These are phyloP conservation scores for Bipolaris zeicola DNA, from an alignment of 2,329 filamentous ascomycete genomes.

Conservation along the genomic window DNA sequence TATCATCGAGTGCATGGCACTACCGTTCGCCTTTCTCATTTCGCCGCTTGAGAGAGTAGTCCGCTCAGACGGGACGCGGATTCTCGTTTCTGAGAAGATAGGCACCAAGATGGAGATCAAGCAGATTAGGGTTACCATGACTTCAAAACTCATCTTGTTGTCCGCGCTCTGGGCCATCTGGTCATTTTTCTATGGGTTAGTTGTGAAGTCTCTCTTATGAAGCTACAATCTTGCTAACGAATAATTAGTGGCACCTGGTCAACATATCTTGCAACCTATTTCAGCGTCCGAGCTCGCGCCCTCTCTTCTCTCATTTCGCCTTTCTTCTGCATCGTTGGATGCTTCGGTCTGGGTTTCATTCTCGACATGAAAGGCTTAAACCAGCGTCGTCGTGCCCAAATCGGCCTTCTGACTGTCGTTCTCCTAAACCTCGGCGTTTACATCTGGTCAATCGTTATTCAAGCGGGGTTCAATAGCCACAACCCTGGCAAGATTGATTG, in stretches of 20 bases:
- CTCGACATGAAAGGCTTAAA: slow-evolving; percentile 69
- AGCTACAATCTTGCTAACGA: not conserved
- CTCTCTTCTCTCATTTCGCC: slow-evolving; percentile 55
- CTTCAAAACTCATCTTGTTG: slow-evolving; percentile 49
- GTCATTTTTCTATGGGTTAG: slow-evolving; percentile 53
- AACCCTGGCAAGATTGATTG: slow-evolving; percentile 55
- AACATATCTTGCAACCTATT: slow-evolving; percentile 54
- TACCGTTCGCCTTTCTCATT: slow-evolving; percentile 56
- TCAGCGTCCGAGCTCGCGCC: slow-evolving; percentile 53
- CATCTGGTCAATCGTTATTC: slow-evolving; percentile 58
- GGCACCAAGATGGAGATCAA: slow-evolving; percentile 49
- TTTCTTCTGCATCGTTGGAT: slow-evolving; percentile 58
- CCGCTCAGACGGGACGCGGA: slow-evolving; percentile 53
- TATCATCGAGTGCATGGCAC: slow-evolving; percentile 54
- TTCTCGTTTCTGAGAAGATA: slow-evolving; percentile 51
- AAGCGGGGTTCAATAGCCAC: slow-evolving; percentile 48
- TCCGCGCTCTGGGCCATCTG: slow-evolving; percentile 53
- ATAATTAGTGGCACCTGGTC: slow-evolving; percentile 51
- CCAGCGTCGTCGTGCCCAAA: slow-evolving; percentile 56
- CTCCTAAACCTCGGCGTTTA: slow-evolving; percentile 57
- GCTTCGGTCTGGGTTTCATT: slow-evolving; percentile 61
- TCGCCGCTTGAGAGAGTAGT: slow-evolving; percentile 54
- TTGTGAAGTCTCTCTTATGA: not conserved
- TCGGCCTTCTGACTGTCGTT: slow-evolving; percentile 54
- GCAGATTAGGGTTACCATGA: slow-evolving; percentile 48